A percentile compares a stretch with the other conserved stretches of the same genome.
phyloP scores from a whole-genome alignment of 257 asterid genomes.

The Jacaranda mimosifolia region DNA sequence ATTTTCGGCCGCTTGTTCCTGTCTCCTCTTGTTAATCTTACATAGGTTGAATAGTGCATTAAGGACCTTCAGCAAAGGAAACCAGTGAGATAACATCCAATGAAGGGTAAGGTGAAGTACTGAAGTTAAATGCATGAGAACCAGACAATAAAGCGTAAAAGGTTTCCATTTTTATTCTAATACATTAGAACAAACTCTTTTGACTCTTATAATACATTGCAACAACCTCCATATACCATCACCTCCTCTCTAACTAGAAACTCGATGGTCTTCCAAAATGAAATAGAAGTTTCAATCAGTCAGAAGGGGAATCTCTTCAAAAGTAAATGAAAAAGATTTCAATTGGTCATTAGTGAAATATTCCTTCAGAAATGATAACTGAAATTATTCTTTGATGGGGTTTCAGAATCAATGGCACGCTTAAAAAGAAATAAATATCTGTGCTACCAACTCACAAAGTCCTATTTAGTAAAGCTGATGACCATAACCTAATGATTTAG shows the following conservation, averaged over 20 bases:
- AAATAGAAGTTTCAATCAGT: background rate
- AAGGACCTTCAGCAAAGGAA: conserved; percentile 74
- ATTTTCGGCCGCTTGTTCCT: conserved; percentile 98
- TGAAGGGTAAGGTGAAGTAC: conserved; percentile 11
- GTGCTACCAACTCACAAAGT: conserved; percentile 3
- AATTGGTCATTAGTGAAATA: background rate
- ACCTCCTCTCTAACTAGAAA: conserved; percentile 1
- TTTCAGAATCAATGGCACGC: background rate
- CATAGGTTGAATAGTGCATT: conserved; percentile 96
- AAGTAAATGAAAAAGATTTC: background rate
- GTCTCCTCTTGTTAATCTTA: conserved; percentile 98
- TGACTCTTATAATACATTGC: background rate
- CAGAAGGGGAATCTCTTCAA: background rate
- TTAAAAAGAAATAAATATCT: background rate
- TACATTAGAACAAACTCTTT: background rate
- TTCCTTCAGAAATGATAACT: background rate
- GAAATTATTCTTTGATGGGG: background rate
- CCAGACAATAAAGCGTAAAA: background rate
- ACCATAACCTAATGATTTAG: background rate
- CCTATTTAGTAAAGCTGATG: background rate
- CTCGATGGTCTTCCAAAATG: background rate
- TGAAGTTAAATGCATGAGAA: conserved; percentile 11
- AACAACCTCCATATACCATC: background rate
- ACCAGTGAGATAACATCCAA: conserved; percentile 41
- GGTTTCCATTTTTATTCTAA: background rate